A percentile compares a stretch with the other conserved stretches of the same genome.
Conservation (phyloP, 2,329 filamentous ascomycete species). For the Aspergillus uvarum region DNA sequence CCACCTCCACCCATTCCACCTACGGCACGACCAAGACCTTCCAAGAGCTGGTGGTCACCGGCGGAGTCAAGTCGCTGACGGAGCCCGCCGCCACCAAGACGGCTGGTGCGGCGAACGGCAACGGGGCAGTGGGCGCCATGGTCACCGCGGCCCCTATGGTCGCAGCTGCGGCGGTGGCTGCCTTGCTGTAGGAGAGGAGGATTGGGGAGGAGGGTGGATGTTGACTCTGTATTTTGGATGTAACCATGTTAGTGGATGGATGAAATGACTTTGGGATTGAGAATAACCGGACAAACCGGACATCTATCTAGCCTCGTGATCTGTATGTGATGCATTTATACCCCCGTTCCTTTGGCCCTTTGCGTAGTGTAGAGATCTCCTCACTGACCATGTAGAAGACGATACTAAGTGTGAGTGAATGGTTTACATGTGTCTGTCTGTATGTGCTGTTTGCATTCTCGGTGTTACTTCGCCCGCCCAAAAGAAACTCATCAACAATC, state of each 20-base stretch:
- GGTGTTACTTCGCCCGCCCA: too few relatives aligned
- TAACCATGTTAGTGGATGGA: not conserved
- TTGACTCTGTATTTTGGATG: not conserved
- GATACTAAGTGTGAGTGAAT: not conserved
- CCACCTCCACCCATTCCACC: not conserved
- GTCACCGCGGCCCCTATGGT: slow-evolving; percentile 26
- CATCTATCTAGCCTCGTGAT: too few relatives aligned
- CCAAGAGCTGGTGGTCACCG: slow-evolving; percentile 22
- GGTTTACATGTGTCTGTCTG: not conserved
- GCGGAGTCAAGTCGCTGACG: slow-evolving; percentile 20
- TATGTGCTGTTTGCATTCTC: not conserved
- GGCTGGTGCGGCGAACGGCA: slow-evolving; percentile 16
- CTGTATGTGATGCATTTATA: too few relatives aligned
- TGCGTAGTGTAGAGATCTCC: too few relatives aligned
- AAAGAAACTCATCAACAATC: not conserved
- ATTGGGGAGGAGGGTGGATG: not conserved
- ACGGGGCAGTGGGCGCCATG: slow-evolving; percentile 16
- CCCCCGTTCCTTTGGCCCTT: too few relatives aligned
- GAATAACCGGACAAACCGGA: too few relatives aligned
- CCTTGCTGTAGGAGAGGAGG: not conserved
- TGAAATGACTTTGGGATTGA: not conserved
- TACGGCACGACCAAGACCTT: slow-evolving; percentile 3
- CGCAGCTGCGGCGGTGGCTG: slow-evolving; percentile 24
- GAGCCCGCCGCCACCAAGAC: slow-evolving; percentile 20
- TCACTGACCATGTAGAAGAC: too few relatives aligned